Evolutionary conservation across 352 stramenopile genomes (phyloP).

Genomic region (Globisporangium irregulare): DNA sequence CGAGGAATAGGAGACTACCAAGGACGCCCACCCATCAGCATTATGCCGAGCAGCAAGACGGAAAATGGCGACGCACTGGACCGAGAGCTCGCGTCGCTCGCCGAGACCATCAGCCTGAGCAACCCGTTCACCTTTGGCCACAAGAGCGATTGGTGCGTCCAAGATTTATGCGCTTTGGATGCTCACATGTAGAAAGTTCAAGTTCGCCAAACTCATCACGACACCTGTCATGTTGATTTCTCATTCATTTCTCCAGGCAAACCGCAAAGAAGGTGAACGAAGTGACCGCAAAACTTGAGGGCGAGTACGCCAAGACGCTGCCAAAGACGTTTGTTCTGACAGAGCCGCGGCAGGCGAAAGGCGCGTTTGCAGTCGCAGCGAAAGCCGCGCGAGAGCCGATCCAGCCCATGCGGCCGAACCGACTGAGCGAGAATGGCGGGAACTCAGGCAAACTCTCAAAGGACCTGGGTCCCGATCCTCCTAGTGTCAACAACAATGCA

Average conservation of each 20-base stretch:
- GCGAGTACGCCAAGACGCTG: conserved; percentile 46
- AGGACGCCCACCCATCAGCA: background rate
- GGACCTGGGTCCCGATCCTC: background rate
- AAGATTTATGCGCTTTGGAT: background rate
- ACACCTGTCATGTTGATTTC: background rate
- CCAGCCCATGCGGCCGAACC: conserved; percentile 44
- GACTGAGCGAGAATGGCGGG: conserved; percentile 38
- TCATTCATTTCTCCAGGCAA: conserved; percentile 30
- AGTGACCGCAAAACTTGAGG: conserved; percentile 35
- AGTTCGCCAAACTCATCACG: too few relatives aligned
- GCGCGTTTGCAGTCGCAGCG: conserved; percentile 46
- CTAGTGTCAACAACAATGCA: conserved; percentile 15
- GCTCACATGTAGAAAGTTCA: background rate
- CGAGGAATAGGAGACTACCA: background rate
- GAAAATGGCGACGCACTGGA: conserved; percentile 52
- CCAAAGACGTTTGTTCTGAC: conserved; percentile 70
- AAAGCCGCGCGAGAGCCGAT: conserved; percentile 48
- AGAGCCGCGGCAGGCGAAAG: conserved; percentile 36
- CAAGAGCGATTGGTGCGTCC: conserved; percentile 59
- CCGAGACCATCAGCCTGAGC: conserved; percentile 72
- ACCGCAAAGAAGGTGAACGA: conserved; percentile 41
- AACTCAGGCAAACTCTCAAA: conserved; percentile 17
- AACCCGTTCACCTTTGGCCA: conserved; percentile 79
- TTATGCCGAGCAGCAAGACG: conserved; percentile 8
- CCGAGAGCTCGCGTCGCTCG: conserved; percentile 60